Conservation (phyloP, 768 basidiomycete genomes). For the Solioccasus polychromus region DNA sequence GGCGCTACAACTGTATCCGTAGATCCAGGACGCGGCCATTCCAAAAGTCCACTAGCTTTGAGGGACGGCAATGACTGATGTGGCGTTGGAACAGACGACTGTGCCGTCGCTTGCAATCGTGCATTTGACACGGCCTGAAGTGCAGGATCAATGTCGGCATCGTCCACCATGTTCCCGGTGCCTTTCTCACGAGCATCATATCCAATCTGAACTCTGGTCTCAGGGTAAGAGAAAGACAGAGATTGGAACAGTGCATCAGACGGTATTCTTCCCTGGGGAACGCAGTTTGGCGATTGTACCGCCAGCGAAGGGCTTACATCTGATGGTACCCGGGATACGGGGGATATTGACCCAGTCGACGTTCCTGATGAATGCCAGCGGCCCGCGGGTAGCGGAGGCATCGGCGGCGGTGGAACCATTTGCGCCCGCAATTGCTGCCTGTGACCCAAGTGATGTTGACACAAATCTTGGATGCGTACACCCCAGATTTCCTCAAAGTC, state of each 20-base stretch:
- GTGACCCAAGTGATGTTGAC: conserved; percentile 24
- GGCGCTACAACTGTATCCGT: conserved; percentile 20
- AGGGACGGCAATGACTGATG: conserved; percentile 64
- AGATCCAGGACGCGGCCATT: conserved; percentile 48
- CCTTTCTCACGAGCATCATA: conserved; percentile 28
- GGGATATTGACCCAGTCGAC: conserved; percentile 18
- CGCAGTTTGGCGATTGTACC: conserved; percentile 28
- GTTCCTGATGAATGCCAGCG: conserved; percentile 13
- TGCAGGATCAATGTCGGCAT: conserved; percentile 32
- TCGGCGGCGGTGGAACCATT: conserved; percentile 24
- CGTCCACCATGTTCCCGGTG: conserved; percentile 21
- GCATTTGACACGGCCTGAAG: conserved; percentile 25
- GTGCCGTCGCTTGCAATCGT: conserved; percentile 16
- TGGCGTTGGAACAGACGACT: conserved; percentile 7
- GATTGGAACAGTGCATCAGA: conserved; percentile 37
- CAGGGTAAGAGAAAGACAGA: conserved; percentile 13
- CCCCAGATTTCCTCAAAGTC: conserved; percentile 71
- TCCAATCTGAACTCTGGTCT: conserved; percentile 16
- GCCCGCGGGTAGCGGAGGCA: conserved; percentile 30
- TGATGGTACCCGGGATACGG: conserved; percentile 17
- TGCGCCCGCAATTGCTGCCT: conserved; percentile 17
- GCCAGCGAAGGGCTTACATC: conserved; percentile 16
- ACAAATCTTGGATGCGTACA: conserved; percentile 49
- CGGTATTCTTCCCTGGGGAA: conserved; percentile 33
- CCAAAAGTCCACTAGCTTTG: conserved; percentile 70